phyloP scores from a whole-genome alignment of 164 flowering plant genomes.

The Dillenia suffruticosa region DNA sequence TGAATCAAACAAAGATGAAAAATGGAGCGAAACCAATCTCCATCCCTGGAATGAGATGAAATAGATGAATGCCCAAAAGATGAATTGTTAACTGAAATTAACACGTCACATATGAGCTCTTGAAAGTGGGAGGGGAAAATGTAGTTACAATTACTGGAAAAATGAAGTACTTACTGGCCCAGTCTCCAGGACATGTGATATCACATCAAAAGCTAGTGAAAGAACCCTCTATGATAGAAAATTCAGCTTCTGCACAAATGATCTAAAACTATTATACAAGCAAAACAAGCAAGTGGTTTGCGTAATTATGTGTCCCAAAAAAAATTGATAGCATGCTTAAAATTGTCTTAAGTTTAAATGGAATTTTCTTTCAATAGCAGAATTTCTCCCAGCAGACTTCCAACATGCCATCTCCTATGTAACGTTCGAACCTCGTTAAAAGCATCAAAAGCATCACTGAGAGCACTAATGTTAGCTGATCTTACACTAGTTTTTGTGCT shows the following conservation, averaged over 20 bases:
- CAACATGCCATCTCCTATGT: no score
- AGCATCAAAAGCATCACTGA: no score
- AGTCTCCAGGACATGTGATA: constrained; percentile 67
- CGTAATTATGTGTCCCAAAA: no score
- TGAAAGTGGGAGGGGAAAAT: not conserved
- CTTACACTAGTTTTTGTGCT: constrained; percentile 52
- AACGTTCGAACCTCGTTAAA: no score
- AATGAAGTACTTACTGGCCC: constrained; percentile 56
- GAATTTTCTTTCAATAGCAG: no score
- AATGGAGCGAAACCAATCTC: constrained; percentile 76
- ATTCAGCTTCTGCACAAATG: constrained; percentile 54
- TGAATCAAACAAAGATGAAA: constrained; percentile 51
- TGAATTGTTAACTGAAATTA: no score
- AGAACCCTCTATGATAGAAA: constrained; percentile 57
- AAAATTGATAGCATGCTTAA: no score
- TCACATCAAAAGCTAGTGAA: constrained; percentile 69
- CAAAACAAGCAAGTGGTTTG: not conserved
- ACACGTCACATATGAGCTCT: not conserved
- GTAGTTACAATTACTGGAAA: not conserved
- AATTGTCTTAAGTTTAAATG: no score
- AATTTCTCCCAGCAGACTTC: no score
- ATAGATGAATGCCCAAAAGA: not conserved
- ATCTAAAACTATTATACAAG: not conserved
- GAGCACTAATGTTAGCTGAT: not conserved
- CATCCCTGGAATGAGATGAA: constrained; percentile 58